Evolutionary conservation across 768 basidiomycete species (phyloP).

Genomic region (Dacryopinax primogenitus): DNA sequence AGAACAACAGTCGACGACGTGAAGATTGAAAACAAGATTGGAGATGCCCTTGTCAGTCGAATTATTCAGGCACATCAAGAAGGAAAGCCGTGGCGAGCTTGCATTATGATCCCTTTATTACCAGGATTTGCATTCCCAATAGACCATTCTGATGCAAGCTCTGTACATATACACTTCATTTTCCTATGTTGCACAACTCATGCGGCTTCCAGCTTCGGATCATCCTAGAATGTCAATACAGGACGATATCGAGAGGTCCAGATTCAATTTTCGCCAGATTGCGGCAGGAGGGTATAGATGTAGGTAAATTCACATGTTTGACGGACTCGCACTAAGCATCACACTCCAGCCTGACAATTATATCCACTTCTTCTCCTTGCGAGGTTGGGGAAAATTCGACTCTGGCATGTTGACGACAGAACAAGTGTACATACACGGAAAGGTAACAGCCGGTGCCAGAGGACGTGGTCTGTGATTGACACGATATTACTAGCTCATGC

Average conservation of each 20-base stretch:
- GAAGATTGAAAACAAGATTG: slow-evolving; percentile 82
- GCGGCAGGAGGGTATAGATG: slow-evolving; percentile 77
- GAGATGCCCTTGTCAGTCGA: slow-evolving; percentile 82
- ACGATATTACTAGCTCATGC: slow-evolving; percentile 31
- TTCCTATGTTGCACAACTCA: neutral
- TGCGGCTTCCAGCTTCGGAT: slow-evolving; percentile 60
- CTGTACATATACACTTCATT: slow-evolving; percentile 42
- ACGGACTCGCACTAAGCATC: neutral
- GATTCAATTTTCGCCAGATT: slow-evolving; percentile 82
- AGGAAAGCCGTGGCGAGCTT: slow-evolving; percentile 75
- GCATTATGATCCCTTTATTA: slow-evolving; percentile 78
- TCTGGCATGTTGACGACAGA: slow-evolving; percentile 77
- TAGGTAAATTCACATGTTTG: slow-evolving; percentile 28
- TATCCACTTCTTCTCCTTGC: slow-evolving; percentile 77
- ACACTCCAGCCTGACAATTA: slow-evolving; percentile 73
- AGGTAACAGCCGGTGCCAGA: slow-evolving; percentile 30
- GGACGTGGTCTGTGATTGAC: neutral
- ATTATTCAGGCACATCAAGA: slow-evolving; percentile 80
- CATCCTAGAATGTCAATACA: slow-evolving; percentile 89
- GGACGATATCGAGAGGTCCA: slow-evolving; percentile 75
- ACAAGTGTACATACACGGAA: slow-evolving; percentile 85
- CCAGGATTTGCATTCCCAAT: slow-evolving; percentile 91
- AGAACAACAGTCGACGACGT: slow-evolving; percentile 78
- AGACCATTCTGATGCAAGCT: slow-evolving; percentile 84
- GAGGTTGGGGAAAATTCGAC: slow-evolving; percentile 87